Base-by-base conservation (phyloP, 2,329 filamentous ascomycete species). In the Aspergillus pseudonomiae region DNA sequence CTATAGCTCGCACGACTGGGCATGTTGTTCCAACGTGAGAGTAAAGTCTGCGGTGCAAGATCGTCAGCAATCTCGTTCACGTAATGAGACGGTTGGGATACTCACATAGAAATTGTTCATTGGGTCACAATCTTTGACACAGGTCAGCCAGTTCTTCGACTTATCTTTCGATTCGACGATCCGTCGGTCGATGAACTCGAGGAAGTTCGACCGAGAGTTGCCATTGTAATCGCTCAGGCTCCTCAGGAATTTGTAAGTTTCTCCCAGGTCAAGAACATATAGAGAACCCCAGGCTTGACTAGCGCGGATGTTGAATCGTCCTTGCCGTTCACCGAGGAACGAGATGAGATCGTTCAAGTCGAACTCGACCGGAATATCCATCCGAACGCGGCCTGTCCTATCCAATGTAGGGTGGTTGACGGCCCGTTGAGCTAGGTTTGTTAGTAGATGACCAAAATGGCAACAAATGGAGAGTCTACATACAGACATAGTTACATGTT, bases 401-500 rank as follows among this genome's bases (percentile, higher is more conserved):
- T 79, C 75, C 12, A 76, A 28, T 1, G 78, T 80, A 9, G 74
- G 73, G 53, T 81, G 79, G 57, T 80, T 80, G 63, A 81, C 72
- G 36, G 77, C 78, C 67, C 76, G 77, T 76, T 81, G 78, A 63
- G 80, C 78, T 80, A 48, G 12, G 46, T 30, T 4, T 26, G 60
- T 77, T 58, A 75, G 72, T 60, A 59, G 19, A 24, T 12, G 19
- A 30, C 11, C 32, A 24, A 60, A 32, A 55, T n/a, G 2, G 14
- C 11, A 54, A 41, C 46, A 10, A 34, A 45, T 4, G 3, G 24
- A 19, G 24, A 12, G 14, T 24, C 5, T 30, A 48, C 77, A 60
- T 74, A 81, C 79, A 82, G 56, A 82, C 78, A 62, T 80, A 81
- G 62, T 82, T 81, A 69, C 78, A 81, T 5, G 79, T 80, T 46